Percentiles rank a stretch among this genome's conserved stretches.
phyloP scores from a whole-genome alignment of 495 filamentous ascomycete species.

The Recurvomyces mirabilis region DNA sequence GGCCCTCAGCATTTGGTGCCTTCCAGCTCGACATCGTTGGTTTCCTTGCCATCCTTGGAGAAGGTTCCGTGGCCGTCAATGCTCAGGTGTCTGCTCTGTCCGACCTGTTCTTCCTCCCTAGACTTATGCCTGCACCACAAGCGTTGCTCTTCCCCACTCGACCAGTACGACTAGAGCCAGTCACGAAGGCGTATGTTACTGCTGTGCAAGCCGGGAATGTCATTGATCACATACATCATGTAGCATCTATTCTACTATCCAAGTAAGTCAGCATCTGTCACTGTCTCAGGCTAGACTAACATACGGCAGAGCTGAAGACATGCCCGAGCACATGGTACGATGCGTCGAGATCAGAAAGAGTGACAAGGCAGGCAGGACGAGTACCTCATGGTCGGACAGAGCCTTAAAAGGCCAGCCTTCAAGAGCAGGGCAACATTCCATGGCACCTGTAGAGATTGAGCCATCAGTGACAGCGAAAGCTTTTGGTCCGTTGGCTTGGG shows the following conservation, averaged over 20 bases:
- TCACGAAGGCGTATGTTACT: constrained; percentile 23
- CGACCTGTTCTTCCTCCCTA: constrained; percentile 29
- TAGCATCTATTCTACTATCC: constrained; percentile 31
- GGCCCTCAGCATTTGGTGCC: constrained; percentile 14
- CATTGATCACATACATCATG: constrained; percentile 27
- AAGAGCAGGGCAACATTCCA: constrained; percentile 1
- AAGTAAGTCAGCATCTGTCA: constrained; percentile 11
- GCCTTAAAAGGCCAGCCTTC: background rate
- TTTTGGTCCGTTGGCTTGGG: constrained; percentile 29
- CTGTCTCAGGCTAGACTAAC: background rate
- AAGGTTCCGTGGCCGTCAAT: constrained; percentile 32
- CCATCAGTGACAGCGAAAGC: constrained; percentile 26
- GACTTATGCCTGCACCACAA: constrained; percentile 33
- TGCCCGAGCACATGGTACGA: constrained; percentile 23
- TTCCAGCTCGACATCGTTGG: constrained; percentile 34
- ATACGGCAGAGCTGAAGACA: background rate
- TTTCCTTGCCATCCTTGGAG: constrained; percentile 34
- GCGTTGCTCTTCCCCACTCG: constrained; percentile 28
- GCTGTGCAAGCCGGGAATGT: constrained; percentile 29
- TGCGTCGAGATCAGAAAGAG: constrained; percentile 32
- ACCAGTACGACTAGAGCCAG: constrained; percentile 22
- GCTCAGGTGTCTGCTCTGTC: constrained; percentile 33
- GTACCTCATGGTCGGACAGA: background rate
- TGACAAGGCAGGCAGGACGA: background rate
- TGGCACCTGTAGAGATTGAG: background rate